Percentiles rank a stretch among this genome's conserved stretches.
Evolutionary conservation across 768 basidiomycete genomes (phyloP).

Genomic region (Strobilomyces echinocephalus): DNA sequence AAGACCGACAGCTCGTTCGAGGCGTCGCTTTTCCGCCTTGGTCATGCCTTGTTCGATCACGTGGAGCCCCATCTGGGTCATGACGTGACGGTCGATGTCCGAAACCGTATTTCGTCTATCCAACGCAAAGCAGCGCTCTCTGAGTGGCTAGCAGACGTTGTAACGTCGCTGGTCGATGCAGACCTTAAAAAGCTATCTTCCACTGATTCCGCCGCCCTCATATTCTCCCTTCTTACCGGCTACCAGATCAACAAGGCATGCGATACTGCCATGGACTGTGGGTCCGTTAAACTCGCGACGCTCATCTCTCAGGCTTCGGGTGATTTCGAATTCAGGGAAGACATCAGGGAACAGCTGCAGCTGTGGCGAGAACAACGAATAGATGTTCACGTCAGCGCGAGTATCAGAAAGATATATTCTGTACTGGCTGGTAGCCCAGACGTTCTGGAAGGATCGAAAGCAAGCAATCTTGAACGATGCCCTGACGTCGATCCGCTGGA

Average conservation of each 20-base stretch:
- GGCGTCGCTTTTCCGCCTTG: constrained; percentile 83
- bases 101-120: constrained; percentile 54
- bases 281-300: constrained; percentile 82
- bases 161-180: constrained; percentile 64
- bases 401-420: constrained; percentile 76
- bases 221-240: constrained; percentile 80
- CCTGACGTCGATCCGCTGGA: constrained; percentile 58
- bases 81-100: constrained; percentile 54
- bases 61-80: constrained; percentile 59
- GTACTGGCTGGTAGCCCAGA: constrained; percentile 75
- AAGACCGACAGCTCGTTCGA: constrained; percentile 67
- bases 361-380: constrained; percentile 80
- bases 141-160: constrained; percentile 76
- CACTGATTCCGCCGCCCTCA: constrained; percentile 42
- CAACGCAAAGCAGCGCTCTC: constrained; percentile 78
- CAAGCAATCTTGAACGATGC: constrained; percentile 48
- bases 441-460: constrained; percentile 50
- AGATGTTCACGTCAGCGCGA: constrained; percentile 61
- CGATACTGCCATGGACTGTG: constrained; percentile 64
- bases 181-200: constrained; percentile 54
- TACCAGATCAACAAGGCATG: constrained; percentile 85
- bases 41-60: constrained; percentile 82
- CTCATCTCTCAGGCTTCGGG: constrained; percentile 85
- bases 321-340: constrained; percentile 65
- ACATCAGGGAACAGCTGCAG: constrained; percentile 68